Evolutionary conservation across 495 filamentous ascomycete genomes (phyloP).

Genomic region (Trichocladium uniseriatum): DNA sequence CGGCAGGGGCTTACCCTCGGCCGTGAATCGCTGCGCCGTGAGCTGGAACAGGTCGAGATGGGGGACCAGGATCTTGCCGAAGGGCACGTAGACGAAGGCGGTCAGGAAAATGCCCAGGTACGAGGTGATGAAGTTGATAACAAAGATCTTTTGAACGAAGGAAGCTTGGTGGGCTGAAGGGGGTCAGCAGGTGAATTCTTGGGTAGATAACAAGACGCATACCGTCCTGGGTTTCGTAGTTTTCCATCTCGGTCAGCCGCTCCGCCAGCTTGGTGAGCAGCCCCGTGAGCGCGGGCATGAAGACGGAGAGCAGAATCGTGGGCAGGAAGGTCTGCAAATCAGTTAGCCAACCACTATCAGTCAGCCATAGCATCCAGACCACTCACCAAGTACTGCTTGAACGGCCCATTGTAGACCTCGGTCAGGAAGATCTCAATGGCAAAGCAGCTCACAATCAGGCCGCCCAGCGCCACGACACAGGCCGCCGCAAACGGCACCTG

Average conservation of each 20-base stretch:
- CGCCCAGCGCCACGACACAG: constrained; percentile 59
- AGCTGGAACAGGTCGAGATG: constrained; percentile 80
- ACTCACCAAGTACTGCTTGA: constrained; percentile 73
- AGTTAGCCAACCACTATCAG: not conserved
- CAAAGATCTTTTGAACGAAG: constrained; percentile 82
- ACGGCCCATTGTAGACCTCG: constrained; percentile 85
- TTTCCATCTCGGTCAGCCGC: constrained; percentile 75
- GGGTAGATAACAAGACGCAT: not conserved
- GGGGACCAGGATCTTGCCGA: constrained; percentile 76
- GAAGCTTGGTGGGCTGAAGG: constrained; percentile 56
- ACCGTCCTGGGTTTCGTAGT: constrained; percentile 77
- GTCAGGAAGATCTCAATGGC: constrained; percentile 93
- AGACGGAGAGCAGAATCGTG: constrained; percentile 70
- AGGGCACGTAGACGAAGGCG: constrained; percentile 94
- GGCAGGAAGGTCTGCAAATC: constrained; percentile 67
- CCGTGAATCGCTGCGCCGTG: constrained; percentile 64
- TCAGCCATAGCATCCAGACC: not conserved
- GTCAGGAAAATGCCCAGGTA: constrained; percentile 89
- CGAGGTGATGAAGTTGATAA: constrained; percentile 95
- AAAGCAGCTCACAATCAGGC: constrained; percentile 79
- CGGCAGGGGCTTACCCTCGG: constrained; percentile 57
- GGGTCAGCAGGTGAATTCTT: constrained; percentile 7
- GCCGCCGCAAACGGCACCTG: constrained; percentile 82
- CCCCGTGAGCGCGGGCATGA: constrained; percentile 68
- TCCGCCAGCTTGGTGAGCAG: constrained; percentile 71